phyloP scores from a whole-genome alignment of 495 filamentous ascomycete species.

The Hypoxylon cercidicola region DNA sequence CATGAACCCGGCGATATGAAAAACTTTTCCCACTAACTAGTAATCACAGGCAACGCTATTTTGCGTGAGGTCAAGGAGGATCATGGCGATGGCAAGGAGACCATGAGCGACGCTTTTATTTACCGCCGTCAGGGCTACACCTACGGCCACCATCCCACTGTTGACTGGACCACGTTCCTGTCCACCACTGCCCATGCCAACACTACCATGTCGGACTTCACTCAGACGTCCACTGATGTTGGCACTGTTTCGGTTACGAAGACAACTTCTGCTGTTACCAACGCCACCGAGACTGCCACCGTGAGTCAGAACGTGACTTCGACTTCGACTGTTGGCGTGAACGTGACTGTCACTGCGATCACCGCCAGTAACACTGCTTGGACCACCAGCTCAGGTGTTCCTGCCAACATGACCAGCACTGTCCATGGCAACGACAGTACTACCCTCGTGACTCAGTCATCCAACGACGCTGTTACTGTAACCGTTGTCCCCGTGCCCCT shows the following conservation, averaged over 20 bases:
- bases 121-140: constrained; percentile 12
- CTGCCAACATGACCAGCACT: background rate
- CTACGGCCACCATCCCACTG: constrained; percentile 24
- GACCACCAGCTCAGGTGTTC: background rate
- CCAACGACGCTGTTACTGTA: constrained; percentile 19
- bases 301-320: constrained; percentile 6
- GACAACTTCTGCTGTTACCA: background rate
- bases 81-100: too few relatives aligned
- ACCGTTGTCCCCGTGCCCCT: constrained; percentile 19
- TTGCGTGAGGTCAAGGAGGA: too few relatives aligned
- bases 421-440: background rate
- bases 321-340: constrained; percentile 7
- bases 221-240: constrained; percentile 12
- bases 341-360: constrained; percentile 8
- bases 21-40: too few relatives aligned
- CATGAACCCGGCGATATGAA: too few relatives aligned
- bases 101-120: background rate
- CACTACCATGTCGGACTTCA: constrained; percentile 7
- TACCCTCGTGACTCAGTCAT: background rate
- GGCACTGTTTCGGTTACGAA: constrained; percentile 4
- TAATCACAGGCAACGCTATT: too few relatives aligned
- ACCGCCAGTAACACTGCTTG: constrained; percentile 7
- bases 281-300: constrained; percentile 15
- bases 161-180: constrained; percentile 11
- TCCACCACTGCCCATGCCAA: background rate